phyloP scores from a whole-genome alignment of 305 asterid genomes.

The Fraxinus angustifolia region DNA sequence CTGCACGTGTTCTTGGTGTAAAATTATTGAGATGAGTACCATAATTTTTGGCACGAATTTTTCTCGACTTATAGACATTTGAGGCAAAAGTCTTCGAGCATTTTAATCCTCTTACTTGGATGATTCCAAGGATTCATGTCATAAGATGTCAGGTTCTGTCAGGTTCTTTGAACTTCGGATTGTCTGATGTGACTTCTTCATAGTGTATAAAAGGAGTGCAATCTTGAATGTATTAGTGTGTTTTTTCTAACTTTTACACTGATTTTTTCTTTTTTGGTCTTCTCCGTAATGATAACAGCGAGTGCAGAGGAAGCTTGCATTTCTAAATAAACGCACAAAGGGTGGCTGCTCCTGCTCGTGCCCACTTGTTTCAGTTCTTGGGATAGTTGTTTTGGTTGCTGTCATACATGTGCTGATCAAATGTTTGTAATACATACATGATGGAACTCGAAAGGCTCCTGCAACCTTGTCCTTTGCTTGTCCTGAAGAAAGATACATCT shows the following conservation, averaged over 20 bases:
- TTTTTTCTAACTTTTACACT: background rate
- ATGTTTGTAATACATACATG: conserved; percentile 42
- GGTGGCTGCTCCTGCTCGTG: conserved; percentile 92
- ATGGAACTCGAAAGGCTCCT: background rate
- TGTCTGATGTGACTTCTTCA: background rate
- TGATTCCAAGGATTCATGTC: background rate
- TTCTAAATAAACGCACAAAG: conserved; percentile 75
- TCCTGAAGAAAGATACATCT: background rate
- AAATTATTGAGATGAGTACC: background rate
- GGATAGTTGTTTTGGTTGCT: conserved; percentile 53
- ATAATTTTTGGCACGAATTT: background rate
- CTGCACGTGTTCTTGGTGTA: background rate
- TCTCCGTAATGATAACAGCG: conserved; percentile 40
- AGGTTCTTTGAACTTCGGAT: background rate
- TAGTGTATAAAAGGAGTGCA: background rate
- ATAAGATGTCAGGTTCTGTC: background rate
- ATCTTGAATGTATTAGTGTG: background rate
- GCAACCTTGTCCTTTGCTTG: background rate
- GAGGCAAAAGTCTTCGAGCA: background rate
- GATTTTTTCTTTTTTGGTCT: background rate
- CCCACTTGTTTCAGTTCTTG: conserved; percentile 58
- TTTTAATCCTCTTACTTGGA: background rate
- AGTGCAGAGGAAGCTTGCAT: conserved; percentile 79
- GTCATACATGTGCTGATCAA: conserved; percentile 64
- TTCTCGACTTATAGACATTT: background rate